Base-by-base conservation (phyloP, 148 eudicot species). In the Camellia sinensis region DNA sequence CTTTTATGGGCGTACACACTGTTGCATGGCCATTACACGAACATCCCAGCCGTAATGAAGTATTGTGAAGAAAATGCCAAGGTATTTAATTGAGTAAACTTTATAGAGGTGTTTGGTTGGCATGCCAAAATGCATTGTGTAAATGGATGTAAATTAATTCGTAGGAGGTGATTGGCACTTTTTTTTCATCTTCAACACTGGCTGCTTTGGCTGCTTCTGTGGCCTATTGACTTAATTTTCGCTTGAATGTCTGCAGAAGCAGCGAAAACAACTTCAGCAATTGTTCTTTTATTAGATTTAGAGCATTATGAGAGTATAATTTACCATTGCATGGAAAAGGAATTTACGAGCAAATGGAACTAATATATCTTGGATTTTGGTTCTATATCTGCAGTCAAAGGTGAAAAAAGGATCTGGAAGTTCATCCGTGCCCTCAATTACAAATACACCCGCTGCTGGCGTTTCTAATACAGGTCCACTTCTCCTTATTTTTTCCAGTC, bases 1-100 rank as follows among this genome's bases (percentile, higher is more conserved):
- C 87, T 96, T 40, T 75, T 92, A 71, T 96, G 99, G 99, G 95
- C 98, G 6, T 90, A 94, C 88, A 87, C 99, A 41, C 87, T 97
- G 40, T 83, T 94, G 84, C 94, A 92, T 65, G 99, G 99, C 60
- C 90, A 84, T 66, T 90, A 87, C 87, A 80, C 93, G 68, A 89
- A 87, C 76, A 86, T 97, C 56, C 89, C 99, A 67, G 86, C 86
- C 78, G 93, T 88, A 80, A 88, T 89, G 59, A 97, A 97, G 92
- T 91, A 94, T 73, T 97, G 96, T 61, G 99, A 97, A 87, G 98
- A 97, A 84, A 90, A 88, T 83, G 87, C 87, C 41, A 97, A 94
- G 99, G 99, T 97, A 87, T 57, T 78, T 64, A 48, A 17, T 74
- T 5, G 0, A 43, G 13, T 62, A 63, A 5, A 17, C 61, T 2